phyloP scores from a whole-genome alignment of 2,329 filamentous ascomycete genomes.

The Talaromyces verruculosus region DNA sequence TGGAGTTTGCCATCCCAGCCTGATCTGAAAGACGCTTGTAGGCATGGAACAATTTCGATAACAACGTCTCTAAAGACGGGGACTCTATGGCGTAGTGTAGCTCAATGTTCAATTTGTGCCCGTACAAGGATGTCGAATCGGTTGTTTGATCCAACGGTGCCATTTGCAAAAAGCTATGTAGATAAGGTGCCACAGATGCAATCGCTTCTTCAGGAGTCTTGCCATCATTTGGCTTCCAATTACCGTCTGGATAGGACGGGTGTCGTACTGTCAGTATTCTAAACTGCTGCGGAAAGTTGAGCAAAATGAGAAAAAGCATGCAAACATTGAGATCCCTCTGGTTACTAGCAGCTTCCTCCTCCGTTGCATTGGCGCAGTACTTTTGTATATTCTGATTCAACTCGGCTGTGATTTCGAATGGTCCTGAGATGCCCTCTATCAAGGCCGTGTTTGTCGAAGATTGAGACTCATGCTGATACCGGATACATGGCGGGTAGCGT shows the following conservation, averaged over 20 bases:
- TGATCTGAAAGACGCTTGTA: constrained; percentile 23
- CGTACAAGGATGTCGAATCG: constrained; percentile 15
- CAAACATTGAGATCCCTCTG: neutral
- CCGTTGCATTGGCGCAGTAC: constrained; percentile 17
- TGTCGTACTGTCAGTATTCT: constrained; percentile 8
- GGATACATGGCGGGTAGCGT: constrained; percentile 26
- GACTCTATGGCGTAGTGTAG: constrained; percentile 24
- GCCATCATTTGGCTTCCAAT: constrained; percentile 10
- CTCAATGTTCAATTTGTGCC: constrained; percentile 24
- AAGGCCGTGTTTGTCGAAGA: constrained; percentile 22
- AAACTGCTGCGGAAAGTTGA: constrained; percentile 9
- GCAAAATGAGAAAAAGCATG: neutral
- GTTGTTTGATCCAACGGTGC: neutral
- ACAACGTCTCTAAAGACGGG: constrained; percentile 9
- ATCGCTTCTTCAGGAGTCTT: constrained; percentile 8
- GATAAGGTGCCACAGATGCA: neutral
- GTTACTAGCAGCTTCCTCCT: neutral
- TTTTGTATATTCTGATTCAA: constrained; percentile 23
- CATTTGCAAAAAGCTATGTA: constrained; percentile 12
- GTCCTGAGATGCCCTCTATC: constrained; percentile 22
- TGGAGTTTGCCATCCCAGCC: constrained; percentile 26
- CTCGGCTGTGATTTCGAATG: constrained; percentile 18
- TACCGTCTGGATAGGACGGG: constrained; percentile 8
- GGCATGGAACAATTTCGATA: constrained; percentile 21
- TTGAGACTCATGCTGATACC: constrained; percentile 28